Conservation (phyloP, 1,284 basidiomycete genomes). For the Xerocomus cyaneibrunnescens region DNA sequence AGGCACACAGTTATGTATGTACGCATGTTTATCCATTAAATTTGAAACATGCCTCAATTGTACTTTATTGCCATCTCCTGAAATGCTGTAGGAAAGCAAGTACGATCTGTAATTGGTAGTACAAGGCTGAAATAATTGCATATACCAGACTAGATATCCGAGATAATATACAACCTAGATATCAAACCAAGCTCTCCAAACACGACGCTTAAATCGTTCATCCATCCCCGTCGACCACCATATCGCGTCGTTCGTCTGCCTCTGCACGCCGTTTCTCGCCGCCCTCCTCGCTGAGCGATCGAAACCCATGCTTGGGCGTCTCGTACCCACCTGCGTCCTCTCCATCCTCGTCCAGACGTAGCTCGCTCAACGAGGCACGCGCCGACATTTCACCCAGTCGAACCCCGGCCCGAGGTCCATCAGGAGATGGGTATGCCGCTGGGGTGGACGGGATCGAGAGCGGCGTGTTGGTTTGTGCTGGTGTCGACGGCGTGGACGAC, state of each 20-base stretch:
- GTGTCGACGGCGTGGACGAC: constrained; percentile 34
- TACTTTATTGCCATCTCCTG: too few relatives aligned
- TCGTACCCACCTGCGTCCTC: constrained; percentile 19
- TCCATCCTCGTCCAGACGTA: constrained; percentile 27
- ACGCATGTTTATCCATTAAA: too few relatives aligned
- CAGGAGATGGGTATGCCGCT: constrained; percentile 25
- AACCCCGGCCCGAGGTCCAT: constrained; percentile 26
- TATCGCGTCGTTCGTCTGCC: constrained; percentile 9
- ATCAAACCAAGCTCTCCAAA: not conserved
- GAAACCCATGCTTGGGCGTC: constrained; percentile 25
- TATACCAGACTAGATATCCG: not conserved
- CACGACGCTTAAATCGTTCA: constrained; percentile 1
- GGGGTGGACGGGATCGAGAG: constrained; percentile 32
- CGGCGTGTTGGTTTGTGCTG: constrained; percentile 28
- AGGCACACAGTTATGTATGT: too few relatives aligned
- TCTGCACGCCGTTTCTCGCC: constrained; percentile 5
- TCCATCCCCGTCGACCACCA: constrained; percentile 21
- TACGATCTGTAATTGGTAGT: too few relatives aligned
- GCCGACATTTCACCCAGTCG: constrained; percentile 30
- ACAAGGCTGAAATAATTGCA: too few relatives aligned
- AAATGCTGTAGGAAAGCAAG: too few relatives aligned
- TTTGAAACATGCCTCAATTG: too few relatives aligned
- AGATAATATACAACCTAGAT: not conserved
- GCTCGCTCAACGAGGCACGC: constrained; percentile 31
- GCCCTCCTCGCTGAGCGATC: constrained; percentile 9